Evolutionary conservation across 2,329 filamentous ascomycete genomes (phyloP).

Genomic region (Aspergillus ustus): DNA sequence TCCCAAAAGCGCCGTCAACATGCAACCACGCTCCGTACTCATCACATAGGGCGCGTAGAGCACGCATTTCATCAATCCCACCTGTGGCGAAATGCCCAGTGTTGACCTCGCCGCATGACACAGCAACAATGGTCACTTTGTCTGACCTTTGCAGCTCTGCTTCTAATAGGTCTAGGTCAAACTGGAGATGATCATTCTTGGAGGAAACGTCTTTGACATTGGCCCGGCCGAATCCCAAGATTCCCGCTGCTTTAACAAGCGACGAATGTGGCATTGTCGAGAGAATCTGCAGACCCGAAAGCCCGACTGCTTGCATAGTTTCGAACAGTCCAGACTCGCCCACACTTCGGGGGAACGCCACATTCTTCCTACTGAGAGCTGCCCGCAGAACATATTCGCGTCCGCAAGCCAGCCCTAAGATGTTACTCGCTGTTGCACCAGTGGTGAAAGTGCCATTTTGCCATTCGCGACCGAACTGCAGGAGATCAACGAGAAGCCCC

Average conservation of each 20-base stretch:
- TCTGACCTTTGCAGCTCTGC: conserved; percentile 57
- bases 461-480: conserved; percentile 66
- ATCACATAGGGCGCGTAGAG: conserved; percentile 72
- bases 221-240: conserved; percentile 76
- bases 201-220: conserved; percentile 65
- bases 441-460: conserved; percentile 81
- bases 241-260: conserved; percentile 77
- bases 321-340: conserved; percentile 72
- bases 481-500: conserved; percentile 68
- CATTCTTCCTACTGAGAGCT: conserved; percentile 45
- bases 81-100: conserved; percentile 77
- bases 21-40: conserved; percentile 82
- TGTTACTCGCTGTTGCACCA: conserved; percentile 69
- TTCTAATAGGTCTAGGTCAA: conserved; percentile 72
- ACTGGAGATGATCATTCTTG: conserved; percentile 63
- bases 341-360: conserved; percentile 51
- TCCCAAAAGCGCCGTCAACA: conserved; percentile 87
- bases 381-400: conserved; percentile 61
- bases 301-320: conserved; percentile 66
- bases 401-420: conserved; percentile 70
- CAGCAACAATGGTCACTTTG: conserved; percentile 72
- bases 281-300: conserved; percentile 74
- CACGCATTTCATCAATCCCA: conserved; percentile 60
- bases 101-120: conserved; percentile 91
- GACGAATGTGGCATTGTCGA: conserved; percentile 85